phyloP scores from a whole-genome alignment of 768 basidiomycete species.

The Suillus fuscotomentosus region DNA sequence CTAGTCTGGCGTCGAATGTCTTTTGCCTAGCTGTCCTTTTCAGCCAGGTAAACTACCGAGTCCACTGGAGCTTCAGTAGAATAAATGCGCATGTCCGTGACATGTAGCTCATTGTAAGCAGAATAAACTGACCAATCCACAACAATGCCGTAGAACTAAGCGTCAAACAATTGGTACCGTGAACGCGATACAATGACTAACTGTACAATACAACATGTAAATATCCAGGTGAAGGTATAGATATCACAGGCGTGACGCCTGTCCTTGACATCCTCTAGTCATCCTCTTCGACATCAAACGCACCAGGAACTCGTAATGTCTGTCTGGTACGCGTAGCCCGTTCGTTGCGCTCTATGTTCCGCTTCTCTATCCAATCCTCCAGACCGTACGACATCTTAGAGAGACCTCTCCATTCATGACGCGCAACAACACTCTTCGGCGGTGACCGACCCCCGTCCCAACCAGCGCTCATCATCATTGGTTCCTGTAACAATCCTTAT shows the following conservation, averaged over 20 bases:
- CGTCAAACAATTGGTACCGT: too few relatives aligned
- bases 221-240: not conserved
- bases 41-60: not conserved
- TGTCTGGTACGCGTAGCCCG: constrained; percentile 9
- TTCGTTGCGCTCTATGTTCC: constrained; percentile 33
- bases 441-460: constrained; percentile 63
- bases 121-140: not conserved
- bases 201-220: constrained; percentile 1
- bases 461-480: constrained; percentile 87
- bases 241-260: not conserved
- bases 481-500: constrained; percentile 51
- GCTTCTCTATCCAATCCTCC: constrained; percentile 75
- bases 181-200: not conserved
- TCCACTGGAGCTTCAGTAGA: not conserved
- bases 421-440: constrained; percentile 66
- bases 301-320: constrained; percentile 24
- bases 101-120: not conserved
- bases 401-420: constrained; percentile 96
- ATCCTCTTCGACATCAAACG: constrained; percentile 19
- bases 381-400: constrained; percentile 64
- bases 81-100: not conserved
- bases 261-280: constrained; percentile 9
- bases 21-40: not conserved
- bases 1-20: not conserved
- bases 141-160: too few relatives aligned